A percentile compares a stretch with the other conserved stretches of the same genome.
Conservation (phyloP, 495 filamentous ascomycete species). For the Penicillium ucsense region DNA sequence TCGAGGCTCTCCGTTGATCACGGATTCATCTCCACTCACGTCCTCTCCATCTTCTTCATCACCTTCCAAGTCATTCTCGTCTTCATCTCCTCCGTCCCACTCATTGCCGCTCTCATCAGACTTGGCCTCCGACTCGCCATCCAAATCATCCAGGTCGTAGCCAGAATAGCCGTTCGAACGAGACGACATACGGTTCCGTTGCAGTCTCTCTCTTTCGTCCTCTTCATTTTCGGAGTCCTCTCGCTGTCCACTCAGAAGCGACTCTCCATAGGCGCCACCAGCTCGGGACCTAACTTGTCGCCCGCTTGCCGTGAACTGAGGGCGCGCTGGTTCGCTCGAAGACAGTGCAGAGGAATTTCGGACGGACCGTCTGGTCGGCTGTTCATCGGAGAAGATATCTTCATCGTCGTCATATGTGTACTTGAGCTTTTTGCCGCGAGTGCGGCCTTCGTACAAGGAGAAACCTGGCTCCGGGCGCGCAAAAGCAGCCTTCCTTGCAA, state of each 20-base stretch:
- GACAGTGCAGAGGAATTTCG: conserved; percentile 61
- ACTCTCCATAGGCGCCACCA: conserved; percentile 76
- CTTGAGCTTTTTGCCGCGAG: conserved; percentile 86
- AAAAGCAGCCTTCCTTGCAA: conserved; percentile 78
- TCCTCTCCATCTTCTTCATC: conserved; percentile 53
- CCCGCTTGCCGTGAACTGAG: conserved; percentile 83
- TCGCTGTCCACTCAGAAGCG: conserved; percentile 46
- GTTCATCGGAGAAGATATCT: conserved; percentile 64
- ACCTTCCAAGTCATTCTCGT: conserved; percentile 56
- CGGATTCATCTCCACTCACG: conserved; percentile 46
- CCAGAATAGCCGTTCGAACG: conserved; percentile 38
- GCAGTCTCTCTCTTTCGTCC: conserved; percentile 21
- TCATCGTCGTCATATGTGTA: conserved; percentile 95
- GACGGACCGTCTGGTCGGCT: conserved; percentile 56
- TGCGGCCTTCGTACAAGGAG: conserved; percentile 92
- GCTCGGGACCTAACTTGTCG: conserved; percentile 68
- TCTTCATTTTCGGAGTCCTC: conserved; percentile 22
- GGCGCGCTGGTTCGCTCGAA: conserved; percentile 57
- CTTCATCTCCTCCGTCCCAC: conserved; percentile 61
- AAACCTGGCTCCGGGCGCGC: conserved; percentile 79
- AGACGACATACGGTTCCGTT: conserved; percentile 20
- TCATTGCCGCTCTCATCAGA: conserved; percentile 53
- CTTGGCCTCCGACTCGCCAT: conserved; percentile 51
- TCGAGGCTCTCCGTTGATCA: conserved; percentile 43
- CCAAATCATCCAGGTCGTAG: conserved; percentile 51